Base-by-base conservation (phyloP, 306 rosid genomes). In the Hippophae gyantsensis region DNA sequence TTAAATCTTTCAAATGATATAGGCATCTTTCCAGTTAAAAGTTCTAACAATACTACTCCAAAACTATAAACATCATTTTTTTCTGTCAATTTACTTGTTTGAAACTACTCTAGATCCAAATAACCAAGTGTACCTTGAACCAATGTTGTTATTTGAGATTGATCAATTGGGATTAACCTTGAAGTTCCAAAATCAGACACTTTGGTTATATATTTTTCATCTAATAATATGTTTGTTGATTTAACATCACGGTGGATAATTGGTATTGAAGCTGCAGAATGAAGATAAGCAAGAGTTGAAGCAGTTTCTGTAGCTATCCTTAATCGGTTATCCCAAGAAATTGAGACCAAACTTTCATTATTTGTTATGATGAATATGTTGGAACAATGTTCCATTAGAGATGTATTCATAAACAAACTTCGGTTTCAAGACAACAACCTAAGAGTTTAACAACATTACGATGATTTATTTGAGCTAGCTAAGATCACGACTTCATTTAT, bases 181-280 rank as follows among this genome's bases (percentile, higher is more conserved):
- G 65, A 68, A 23, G 66, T 52, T n/a, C 72, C 72, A 2, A 68
- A 68, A 60, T 68, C 66, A 5, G 72, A 51, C 3, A 60, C 66
- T 60, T 68, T 68, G 1, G 72, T 55, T 2, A 38, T 59, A 53
- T 50, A 52, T 0, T 60, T 52, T 32, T 48, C 40, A 2, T 68
- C 65, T 26, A 68, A 9, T 9, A 68, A 6, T 43, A 59, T 68
- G 5, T 60, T 59, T 9, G 59, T 26, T n/a, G 65, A 9, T 26
- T 67, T 67, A 6, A 67, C 52, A 38, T 68, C 72, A 6, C 66
- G 47, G 44, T 68, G 72, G 10, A 68, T n/a, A 48, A 68, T 59
- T 32, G 66, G 72, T n/a, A 65, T 49, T 7, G 54, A 40, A 43
- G 65, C 58, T 9, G 47, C 11, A 4, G 65, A 58, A 13, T 67